phyloP scores from a whole-genome alignment of 768 basidiomycete species.

The Hygrophoropsis aurantiaca region DNA sequence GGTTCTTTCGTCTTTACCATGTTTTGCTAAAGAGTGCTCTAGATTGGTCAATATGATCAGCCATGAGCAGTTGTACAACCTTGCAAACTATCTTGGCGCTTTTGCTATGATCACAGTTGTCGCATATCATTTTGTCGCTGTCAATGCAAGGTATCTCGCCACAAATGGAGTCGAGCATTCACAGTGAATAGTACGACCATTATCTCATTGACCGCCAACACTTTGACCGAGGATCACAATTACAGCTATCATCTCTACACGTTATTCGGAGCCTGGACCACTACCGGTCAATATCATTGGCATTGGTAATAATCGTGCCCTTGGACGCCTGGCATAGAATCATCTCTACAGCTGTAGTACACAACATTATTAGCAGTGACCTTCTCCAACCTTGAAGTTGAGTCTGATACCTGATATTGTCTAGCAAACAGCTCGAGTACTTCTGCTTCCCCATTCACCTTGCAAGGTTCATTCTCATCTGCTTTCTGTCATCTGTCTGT shows the following conservation, averaged over 20 bases:
- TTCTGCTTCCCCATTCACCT: background rate
- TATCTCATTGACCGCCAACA: conserved; percentile 6
- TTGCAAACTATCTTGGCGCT: conserved; percentile 81
- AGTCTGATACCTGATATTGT: no score
- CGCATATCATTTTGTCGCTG: conserved; percentile 86
- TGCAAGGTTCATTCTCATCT: conserved; percentile 1
- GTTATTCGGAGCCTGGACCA: background rate
- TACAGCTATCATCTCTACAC: background rate
- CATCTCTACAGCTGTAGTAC: no score
- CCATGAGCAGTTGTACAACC: conserved; percentile 74
- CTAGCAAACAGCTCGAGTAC: background rate
- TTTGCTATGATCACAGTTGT: conserved; percentile 88
- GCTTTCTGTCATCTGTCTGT: conserved; percentile 8
- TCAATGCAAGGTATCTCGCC: conserved; percentile 62
- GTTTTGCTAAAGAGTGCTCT: background rate
- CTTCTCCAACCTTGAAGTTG: no score
- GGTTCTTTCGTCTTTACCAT: background rate
- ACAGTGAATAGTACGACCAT: background rate
- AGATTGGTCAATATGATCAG: conserved; percentile 60
- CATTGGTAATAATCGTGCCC: background rate
- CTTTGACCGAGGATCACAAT: background rate
- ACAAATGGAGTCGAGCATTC: conserved; percentile 21
- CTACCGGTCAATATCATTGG: background rate
- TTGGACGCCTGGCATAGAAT: no score
- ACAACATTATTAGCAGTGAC: no score